Evolutionary conservation across 345 rosid species (phyloP).

Genomic region (Physaria fendleri): DNA sequence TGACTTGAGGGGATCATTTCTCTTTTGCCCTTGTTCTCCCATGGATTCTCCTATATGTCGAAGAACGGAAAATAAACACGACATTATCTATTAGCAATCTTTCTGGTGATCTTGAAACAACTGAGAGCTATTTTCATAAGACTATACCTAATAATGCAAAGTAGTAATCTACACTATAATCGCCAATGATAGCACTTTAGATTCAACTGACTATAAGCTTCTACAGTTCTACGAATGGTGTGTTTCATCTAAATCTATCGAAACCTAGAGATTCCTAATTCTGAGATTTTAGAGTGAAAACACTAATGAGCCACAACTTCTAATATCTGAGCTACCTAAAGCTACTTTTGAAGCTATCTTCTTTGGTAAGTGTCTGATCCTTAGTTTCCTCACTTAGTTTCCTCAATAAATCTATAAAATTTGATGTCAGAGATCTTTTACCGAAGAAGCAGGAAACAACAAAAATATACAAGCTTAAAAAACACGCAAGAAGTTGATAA

Average conservation of each 20-base stretch:
- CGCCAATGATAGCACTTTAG: neutral
- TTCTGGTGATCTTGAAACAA: neutral
- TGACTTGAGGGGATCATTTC: slow-evolving; percentile 9
- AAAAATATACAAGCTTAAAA: too few relatives aligned
- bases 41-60: slow-evolving; percentile 20
- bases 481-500: too few relatives aligned
- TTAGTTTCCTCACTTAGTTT: too few relatives aligned
- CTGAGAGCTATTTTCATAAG: neutral
- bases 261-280: neutral
- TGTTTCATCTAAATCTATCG: neutral
- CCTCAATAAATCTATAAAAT: too few relatives aligned
- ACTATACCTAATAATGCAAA: neutral
- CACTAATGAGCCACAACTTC: neutral
- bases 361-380: too few relatives aligned
- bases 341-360: too few relatives aligned
- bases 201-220: neutral
- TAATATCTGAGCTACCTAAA: too few relatives aligned
- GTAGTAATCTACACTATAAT: neutral
- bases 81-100: neutral
- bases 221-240: neutral
- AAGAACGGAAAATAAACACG: neutral
- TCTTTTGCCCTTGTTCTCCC: slow-evolving; percentile 19
- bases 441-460: too few relatives aligned
- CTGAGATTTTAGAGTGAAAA: neutral
- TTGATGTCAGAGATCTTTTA: too few relatives aligned